Evolutionary conservation across 805 yeast species (phyloP).

Genomic region (Metschnikowia lachancei): DNA sequence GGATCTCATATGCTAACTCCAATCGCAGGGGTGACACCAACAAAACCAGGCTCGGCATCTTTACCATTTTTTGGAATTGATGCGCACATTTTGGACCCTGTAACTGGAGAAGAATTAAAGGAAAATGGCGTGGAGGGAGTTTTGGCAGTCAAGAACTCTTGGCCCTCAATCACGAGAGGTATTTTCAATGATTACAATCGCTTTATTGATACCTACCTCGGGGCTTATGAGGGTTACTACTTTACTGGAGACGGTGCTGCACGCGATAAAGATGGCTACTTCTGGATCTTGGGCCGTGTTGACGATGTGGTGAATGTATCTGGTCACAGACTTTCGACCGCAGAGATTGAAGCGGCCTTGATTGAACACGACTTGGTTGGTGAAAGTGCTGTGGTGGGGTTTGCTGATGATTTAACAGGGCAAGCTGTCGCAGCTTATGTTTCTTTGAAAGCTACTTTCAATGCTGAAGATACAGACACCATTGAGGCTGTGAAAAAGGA

Average conservation of each 20-base stretch:
- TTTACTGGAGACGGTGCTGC: slow-evolving; percentile 99
- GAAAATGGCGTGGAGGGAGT: slow-evolving; percentile 97
- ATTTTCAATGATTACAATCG: slow-evolving; percentile 86
- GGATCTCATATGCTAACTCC: slow-evolving; percentile 96
- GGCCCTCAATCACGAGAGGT: slow-evolving; percentile 99
- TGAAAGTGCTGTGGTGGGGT: slow-evolving; percentile 96
- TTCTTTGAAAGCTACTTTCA: slow-evolving; percentile 54
- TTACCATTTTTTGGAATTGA: slow-evolving; percentile 95
- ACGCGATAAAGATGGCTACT: slow-evolving; percentile 92
- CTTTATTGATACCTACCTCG: slow-evolving; percentile 86
- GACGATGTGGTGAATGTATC: slow-evolving; percentile 98
- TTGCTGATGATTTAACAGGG: slow-evolving; percentile 92
- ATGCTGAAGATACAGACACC: slow-evolving; percentile 46
- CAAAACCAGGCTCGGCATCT: slow-evolving; percentile 97
- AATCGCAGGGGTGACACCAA: slow-evolving; percentile 89
- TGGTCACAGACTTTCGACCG: slow-evolving; percentile 97
- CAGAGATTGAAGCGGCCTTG: slow-evolving; percentile 93
- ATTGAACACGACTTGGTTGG: slow-evolving; percentile 76
- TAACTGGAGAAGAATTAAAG: slow-evolving; percentile 75
- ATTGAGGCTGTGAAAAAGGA: slow-evolving; percentile 56
- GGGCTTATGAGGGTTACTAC: slow-evolving; percentile 89
- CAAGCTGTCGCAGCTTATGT: slow-evolving; percentile 97
- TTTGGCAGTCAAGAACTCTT: slow-evolving; percentile 79
- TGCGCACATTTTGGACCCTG: slow-evolving; percentile 90
- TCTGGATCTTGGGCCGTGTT: slow-evolving; percentile 97